Evolutionary conservation across 1,284 basidiomycete species (phyloP), one percentile per base, ranked within the genome.

Genomic region (Apiotrichum domesticum): DNA sequence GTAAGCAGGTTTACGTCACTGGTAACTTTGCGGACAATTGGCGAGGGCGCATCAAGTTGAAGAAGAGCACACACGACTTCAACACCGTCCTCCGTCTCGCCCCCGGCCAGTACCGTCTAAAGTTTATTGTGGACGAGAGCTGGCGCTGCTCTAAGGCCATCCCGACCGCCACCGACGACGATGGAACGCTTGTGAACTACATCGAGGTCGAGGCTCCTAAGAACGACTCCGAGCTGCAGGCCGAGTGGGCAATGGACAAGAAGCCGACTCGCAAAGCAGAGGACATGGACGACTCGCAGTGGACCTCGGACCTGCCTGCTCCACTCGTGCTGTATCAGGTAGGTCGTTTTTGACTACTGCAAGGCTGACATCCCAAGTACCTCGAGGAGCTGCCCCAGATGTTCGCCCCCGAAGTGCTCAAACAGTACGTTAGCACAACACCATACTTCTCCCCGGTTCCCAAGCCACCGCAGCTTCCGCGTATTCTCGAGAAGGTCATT

Each of bases 171-270:
- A 91, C 93, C 35, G 94, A 98, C 72, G 90, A 93, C 66, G 90
- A 96, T 68, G 95, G 96, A 35, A 89, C 88, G 37, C 80, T 98
- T 52, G 92, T 96, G 63, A 98, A 98, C 78, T 98, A 96, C 74
- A 85, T 97, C 58, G 85, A 87, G 61, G 76, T 78, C 6, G 73
- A 75, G 54, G 59, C 69, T 21, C 64, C 68, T 21, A 71, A 70
- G 61, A 71, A 68, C 21, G 73, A 73, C 40, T 70, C 75, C 49
- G 74, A 75, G 63, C 56, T 69, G 7, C 70, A 70, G 54, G 69
- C 72, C 9, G 74, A 76, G 50, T 77, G 75, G 75, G 72, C 65
- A 11, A 65, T 70, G 63, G 72, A 71, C 55, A 55, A 67, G 3
- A 65, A 69, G 51, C 65, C 68, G 13, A 63, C 63, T 6, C 59